phyloP scores from a whole-genome alignment of 331 rosid genomes.

The Dryas integrifolia region DNA sequence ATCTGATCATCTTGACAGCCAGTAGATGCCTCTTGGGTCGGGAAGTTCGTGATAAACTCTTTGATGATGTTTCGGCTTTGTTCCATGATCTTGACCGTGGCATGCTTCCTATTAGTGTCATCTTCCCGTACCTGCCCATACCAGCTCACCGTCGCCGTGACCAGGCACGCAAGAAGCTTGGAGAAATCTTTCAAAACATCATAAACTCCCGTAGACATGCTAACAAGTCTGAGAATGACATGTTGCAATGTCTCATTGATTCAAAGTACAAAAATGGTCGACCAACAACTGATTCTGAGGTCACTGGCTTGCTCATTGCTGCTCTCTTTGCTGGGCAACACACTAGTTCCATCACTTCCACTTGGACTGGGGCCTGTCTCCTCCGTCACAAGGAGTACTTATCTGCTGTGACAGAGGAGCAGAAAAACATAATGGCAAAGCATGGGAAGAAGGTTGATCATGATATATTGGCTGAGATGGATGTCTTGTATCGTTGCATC shows the following conservation, averaged over 20 bases:
- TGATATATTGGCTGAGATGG: conserved; percentile 90
- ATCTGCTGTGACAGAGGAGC: conserved; percentile 68
- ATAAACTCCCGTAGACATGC: conserved; percentile 57
- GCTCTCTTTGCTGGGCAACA: conserved; percentile 83
- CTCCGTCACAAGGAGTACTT: conserved; percentile 60
- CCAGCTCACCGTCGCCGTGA: conserved; percentile 90
- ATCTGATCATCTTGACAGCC: conserved; percentile 81
- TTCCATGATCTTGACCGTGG: conserved; percentile 93
- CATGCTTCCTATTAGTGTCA: conserved; percentile 75
- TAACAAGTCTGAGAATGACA: conserved; percentile 64
- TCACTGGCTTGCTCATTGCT: conserved; percentile 71
- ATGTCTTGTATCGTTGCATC: conserved; percentile 64
- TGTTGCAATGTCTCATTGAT: conserved; percentile 86
- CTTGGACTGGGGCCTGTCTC: conserved; percentile 92
- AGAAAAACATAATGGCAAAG: conserved; percentile 53
- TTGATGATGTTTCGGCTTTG: conserved; percentile 80
- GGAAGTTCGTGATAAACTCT: conserved; percentile 88
- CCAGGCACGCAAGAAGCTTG: conserved; percentile 67
- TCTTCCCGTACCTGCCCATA: conserved; percentile 80
- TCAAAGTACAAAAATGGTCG: conserved; percentile 90
- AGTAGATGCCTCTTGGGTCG: conserved; percentile 88
- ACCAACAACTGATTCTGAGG: conserved; percentile 60
- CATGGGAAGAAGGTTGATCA: conserved; percentile 77
- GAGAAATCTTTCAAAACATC: conserved; percentile 64
- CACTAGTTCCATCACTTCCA: conserved; percentile 73